These are phyloP conservation scores for Cladosporium oxysporum DNA, from an alignment of 2,329 filamentous ascomycete species.

Conservation along the genomic window DNA sequence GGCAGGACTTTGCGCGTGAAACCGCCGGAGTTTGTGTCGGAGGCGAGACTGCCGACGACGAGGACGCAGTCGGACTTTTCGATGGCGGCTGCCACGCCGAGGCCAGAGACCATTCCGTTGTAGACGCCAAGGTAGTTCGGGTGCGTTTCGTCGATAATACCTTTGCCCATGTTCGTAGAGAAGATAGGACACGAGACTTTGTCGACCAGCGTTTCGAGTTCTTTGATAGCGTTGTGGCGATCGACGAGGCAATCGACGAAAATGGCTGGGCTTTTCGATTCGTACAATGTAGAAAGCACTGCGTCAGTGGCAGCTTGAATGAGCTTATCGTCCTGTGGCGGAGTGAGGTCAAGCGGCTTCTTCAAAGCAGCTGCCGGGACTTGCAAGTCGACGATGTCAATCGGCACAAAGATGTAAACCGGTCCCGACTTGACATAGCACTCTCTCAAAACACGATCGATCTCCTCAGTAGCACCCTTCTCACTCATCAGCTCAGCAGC, in stretches of 20 bases:
- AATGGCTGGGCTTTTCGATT: slow-evolving; percentile 41
- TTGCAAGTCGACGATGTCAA: slow-evolving; percentile 42
- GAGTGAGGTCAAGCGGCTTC: slow-evolving; percentile 40
- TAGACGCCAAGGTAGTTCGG: slow-evolving; percentile 44
- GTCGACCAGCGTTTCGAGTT: slow-evolving; percentile 38
- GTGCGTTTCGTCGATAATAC: slow-evolving; percentile 45
- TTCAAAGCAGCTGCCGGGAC: slow-evolving; percentile 41
- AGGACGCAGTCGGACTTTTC: slow-evolving; percentile 41
- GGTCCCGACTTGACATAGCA: slow-evolving; percentile 45
- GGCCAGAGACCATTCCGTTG: slow-evolving; percentile 42
- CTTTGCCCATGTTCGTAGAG: slow-evolving; percentile 46
- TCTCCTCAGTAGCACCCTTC: slow-evolving; percentile 43
- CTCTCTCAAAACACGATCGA: slow-evolving; percentile 47
- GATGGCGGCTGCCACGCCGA: slow-evolving; percentile 41
- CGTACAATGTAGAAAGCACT: slow-evolving; percentile 36
- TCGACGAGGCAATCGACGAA: slow-evolving; percentile 44
- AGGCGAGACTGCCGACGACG: slow-evolving; percentile 43
- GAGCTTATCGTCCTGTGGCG: slow-evolving; percentile 33
- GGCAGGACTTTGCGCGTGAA: slow-evolving; percentile 42
- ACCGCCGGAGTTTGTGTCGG: slow-evolving; percentile 46
- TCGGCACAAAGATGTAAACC: slow-evolving; percentile 48
- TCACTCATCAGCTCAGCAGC: slow-evolving; percentile 46
- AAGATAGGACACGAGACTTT: slow-evolving; percentile 42
- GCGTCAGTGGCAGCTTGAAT: slow-evolving; percentile 37
- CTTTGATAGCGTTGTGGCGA: slow-evolving; percentile 40